Evolutionary conservation across 768 basidiomycete species (phyloP).

Genomic region (Hortiboletus flavorubellus): DNA sequence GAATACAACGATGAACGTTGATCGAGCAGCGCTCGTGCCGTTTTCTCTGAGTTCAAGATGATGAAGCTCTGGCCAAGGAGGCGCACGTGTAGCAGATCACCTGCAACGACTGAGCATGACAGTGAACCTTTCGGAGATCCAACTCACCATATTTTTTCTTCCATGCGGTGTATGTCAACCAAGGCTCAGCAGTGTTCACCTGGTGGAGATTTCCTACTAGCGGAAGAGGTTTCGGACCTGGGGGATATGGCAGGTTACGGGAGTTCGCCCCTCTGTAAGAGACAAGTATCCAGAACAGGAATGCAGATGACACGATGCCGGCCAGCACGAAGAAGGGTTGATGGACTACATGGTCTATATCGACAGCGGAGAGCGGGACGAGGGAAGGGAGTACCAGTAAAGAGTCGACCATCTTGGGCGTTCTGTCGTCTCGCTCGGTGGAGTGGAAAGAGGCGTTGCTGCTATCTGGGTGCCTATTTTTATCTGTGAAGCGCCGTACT

Average conservation of each 20-base stretch:
- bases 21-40: constrained; percentile 24
- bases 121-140: not conserved
- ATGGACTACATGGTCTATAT: not conserved
- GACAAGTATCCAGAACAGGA: constrained; percentile 6
- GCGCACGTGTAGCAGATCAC: constrained; percentile 21
- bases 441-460: not conserved
- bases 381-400: constrained; percentile 1
- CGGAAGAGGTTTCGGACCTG: constrained; percentile 32
- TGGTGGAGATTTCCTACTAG: constrained; percentile 28
- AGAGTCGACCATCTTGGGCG: not conserved
- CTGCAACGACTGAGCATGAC: constrained; percentile 6
- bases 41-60: constrained; percentile 29
- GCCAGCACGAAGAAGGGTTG: not conserved
- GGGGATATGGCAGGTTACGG: constrained; percentile 20
- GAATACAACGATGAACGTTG: constrained; percentile 29
- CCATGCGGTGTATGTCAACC: constrained; percentile 36
- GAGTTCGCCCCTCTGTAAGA: not conserved
- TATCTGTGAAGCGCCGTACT: not conserved
- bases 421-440: not conserved
- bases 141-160: constrained; percentile 30
- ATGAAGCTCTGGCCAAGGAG: constrained; percentile 25
- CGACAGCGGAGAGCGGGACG: not conserved
- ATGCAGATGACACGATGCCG: not conserved
- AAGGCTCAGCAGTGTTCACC: constrained; percentile 28
- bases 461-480: not conserved